phyloP scores from a whole-genome alignment of 768 basidiomycete genomes.

The Trametes cingulata region DNA sequence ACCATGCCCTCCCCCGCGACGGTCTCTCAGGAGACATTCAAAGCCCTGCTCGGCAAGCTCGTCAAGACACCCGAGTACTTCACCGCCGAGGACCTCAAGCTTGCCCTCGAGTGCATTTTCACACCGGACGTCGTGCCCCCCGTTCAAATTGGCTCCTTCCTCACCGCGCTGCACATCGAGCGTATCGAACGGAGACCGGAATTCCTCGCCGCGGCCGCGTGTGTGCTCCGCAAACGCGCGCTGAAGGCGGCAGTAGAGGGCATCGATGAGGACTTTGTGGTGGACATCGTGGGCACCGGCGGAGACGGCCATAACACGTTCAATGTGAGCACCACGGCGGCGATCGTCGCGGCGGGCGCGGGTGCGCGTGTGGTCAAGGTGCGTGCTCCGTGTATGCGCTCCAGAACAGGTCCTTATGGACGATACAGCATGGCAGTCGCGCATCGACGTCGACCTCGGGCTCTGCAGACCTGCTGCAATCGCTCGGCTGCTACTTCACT shows the following conservation, averaged over 20 bases:
- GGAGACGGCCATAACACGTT: conserved; percentile 96
- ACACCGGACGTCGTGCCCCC: conserved; percentile 63
- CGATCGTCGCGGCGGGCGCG: conserved; percentile 90
- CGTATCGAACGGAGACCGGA: conserved; percentile 76
- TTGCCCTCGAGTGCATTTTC: conserved; percentile 74
- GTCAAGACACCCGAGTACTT: conserved; percentile 83
- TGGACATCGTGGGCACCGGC: conserved; percentile 90
- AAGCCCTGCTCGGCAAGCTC: conserved; percentile 72
- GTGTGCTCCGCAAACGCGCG: conserved; percentile 69
- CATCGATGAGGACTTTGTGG: conserved; percentile 59
- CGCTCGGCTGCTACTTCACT: conserved; percentile 76
- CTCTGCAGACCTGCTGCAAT: conserved; percentile 87
- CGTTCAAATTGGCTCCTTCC: conserved; percentile 85
- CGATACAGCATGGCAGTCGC: conserved; percentile 74
- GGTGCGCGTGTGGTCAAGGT: conserved; percentile 94
- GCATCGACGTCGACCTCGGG: conserved; percentile 95
- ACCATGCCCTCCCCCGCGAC: conserved; percentile 24
- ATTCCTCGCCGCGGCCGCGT: conserved; percentile 76
- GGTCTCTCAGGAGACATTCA: conserved; percentile 59
- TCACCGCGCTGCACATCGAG: conserved; percentile 82
- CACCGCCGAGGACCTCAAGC: conserved; percentile 68
- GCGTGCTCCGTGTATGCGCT: conserved; percentile 23
- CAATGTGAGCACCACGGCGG: conserved; percentile 96
- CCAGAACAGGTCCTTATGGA: not conserved
- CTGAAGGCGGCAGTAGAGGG: conserved; percentile 61